Percentiles rank a stretch among this genome's conserved stretches.
These are phyloP conservation scores for Cutaneotrichosporon dermatis DNA, from an alignment of 1,284 basidiomycete species.

Conservation along the genomic window DNA sequence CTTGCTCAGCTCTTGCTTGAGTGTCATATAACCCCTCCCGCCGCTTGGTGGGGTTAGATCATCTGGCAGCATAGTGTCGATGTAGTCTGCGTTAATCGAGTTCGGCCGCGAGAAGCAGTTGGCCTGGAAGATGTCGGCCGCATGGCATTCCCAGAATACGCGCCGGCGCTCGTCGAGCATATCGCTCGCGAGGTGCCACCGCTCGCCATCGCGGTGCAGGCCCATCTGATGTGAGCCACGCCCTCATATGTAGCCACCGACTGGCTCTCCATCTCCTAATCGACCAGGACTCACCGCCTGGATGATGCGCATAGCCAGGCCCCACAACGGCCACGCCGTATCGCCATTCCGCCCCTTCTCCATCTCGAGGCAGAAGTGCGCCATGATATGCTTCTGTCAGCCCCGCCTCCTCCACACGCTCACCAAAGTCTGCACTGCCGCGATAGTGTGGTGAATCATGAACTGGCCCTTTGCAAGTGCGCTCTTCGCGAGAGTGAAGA, in stretches of 20 bases:
- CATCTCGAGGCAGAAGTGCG: slow-evolving; percentile 27
- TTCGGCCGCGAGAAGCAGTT: slow-evolving; percentile 32
- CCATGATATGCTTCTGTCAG: slow-evolving; percentile 25
- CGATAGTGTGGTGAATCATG: slow-evolving; percentile 30
- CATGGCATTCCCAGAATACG: slow-evolving; percentile 35
- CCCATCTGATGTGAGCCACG: slow-evolving; percentile 35
- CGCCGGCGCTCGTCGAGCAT: slow-evolving; percentile 34
- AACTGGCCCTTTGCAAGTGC: slow-evolving; percentile 36
- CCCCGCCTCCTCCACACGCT: neutral
- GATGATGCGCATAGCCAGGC: slow-evolving; percentile 34
- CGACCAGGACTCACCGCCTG: slow-evolving; percentile 25
- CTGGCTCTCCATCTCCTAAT: neutral
- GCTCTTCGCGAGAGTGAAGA: slow-evolving; percentile 23
- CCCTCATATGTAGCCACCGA: too few relatives aligned
- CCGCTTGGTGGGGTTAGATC: neutral
- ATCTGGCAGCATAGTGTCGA: slow-evolving; percentile 21
- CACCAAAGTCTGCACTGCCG: slow-evolving; percentile 32
- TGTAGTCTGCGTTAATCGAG: slow-evolving; percentile 17
- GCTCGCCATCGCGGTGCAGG: slow-evolving; percentile 35
- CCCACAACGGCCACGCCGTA: slow-evolving; percentile 41
- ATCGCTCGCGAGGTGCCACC: slow-evolving; percentile 32
- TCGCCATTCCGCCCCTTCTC: slow-evolving; percentile 38
- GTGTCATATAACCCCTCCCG: slow-evolving; percentile 15
- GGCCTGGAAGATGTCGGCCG: slow-evolving; percentile 31
- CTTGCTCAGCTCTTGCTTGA: slow-evolving; percentile 24